phyloP scores from a whole-genome alignment of 2,329 filamentous ascomycete species.

The Setomelanomma holmii region DNA sequence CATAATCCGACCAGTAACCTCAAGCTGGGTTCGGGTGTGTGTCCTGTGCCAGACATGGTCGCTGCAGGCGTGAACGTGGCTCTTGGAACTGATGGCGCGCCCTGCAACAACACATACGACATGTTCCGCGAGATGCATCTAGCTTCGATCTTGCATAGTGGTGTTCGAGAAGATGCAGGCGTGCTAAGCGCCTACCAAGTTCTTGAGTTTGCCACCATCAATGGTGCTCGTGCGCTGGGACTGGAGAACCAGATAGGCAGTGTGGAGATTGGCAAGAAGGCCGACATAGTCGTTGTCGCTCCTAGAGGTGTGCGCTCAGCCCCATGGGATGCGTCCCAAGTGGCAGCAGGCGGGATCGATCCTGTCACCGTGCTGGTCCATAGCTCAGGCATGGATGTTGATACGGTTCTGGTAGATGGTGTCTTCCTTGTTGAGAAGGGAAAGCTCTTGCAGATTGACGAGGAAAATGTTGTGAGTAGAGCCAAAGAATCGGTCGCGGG shows the following conservation, averaged over 20 bases:
- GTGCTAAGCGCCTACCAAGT: conserved; percentile 25
- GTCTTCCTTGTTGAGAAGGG: conserved; percentile 17
- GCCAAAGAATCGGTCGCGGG: conserved; percentile 17
- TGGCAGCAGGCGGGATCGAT: conserved; percentile 39
- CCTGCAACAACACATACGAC: conserved; percentile 41
- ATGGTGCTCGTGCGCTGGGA: conserved; percentile 31
- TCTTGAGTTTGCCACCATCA: conserved; percentile 33
- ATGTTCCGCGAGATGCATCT: conserved; percentile 39
- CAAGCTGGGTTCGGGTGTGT: conserved; percentile 33
- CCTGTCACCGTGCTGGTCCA: conserved; percentile 42
- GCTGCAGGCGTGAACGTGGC: conserved; percentile 22
- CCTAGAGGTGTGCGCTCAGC: conserved; percentile 43
- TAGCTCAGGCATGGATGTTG: conserved; percentile 20
- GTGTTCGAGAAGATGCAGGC: conserved; percentile 19
- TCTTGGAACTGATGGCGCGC: conserved; percentile 34
- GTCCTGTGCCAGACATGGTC: conserved; percentile 26
- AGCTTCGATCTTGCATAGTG: conserved; percentile 27
- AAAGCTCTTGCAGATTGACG: conserved; percentile 6
- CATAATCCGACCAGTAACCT: conserved; percentile 34
- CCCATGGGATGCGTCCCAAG: conserved; percentile 48
- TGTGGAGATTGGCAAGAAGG: conserved; percentile 52
- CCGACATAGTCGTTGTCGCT: conserved; percentile 49
- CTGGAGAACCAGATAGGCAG: conserved; percentile 50
- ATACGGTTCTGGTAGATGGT: conserved; percentile 28
- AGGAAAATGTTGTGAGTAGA: conserved; percentile 5